Percentiles rank a stretch among this genome's conserved stretches.
phyloP scores from a whole-genome alignment of 352 stramenopile species.

The Peronospora tabacina region DNA sequence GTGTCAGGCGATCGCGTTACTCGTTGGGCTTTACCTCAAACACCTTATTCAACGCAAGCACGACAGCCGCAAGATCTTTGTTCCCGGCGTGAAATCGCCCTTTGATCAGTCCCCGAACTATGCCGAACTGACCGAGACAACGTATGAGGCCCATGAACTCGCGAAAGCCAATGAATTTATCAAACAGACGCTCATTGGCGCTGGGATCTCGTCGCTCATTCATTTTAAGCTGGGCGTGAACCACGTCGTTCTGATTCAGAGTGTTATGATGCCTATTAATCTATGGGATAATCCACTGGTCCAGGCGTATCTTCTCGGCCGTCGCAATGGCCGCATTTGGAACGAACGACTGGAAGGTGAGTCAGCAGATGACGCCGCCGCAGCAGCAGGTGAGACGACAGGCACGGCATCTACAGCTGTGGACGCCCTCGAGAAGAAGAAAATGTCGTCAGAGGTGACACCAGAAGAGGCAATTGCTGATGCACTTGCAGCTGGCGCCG shows the following conservation, averaged over 20 bases:
- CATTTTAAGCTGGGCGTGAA: slow-evolving; percentile 84
- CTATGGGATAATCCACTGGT: slow-evolving; percentile 76
- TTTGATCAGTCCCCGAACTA: slow-evolving; percentile 78
- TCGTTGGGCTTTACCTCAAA: slow-evolving; percentile 67
- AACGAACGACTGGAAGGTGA: slow-evolving; percentile 75
- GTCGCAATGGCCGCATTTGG: slow-evolving; percentile 59
- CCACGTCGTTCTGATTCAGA: slow-evolving; percentile 83
- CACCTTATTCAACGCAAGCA: slow-evolving; percentile 66
- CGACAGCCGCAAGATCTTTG: slow-evolving; percentile 73
- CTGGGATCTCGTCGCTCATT: slow-evolving; percentile 67
- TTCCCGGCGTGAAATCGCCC: slow-evolving; percentile 60
- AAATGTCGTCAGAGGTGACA: slow-evolving; percentile 15
- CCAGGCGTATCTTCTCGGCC: slow-evolving; percentile 66
- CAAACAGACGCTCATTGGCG: slow-evolving; percentile 78
- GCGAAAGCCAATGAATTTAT: slow-evolving; percentile 70
- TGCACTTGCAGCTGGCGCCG: slow-evolving; percentile 45
- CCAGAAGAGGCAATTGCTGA: slow-evolving; percentile 56
- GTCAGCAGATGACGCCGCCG: slow-evolving; percentile 43
- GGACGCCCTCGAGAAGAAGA: slow-evolving; percentile 26
- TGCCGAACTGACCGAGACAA: slow-evolving; percentile 69
- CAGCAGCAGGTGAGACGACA: slow-evolving; percentile 17
- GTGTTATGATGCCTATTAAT: slow-evolving; percentile 80
- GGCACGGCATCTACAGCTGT: slow-evolving; percentile 4
- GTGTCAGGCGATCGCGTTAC: slow-evolving; percentile 50
- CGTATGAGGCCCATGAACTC: slow-evolving; percentile 64